Percentiles rank a stretch among this genome's conserved stretches.
These are phyloP conservation scores for Ascocoryne sarcoides DNA, from an alignment of 2,329 filamentous ascomycete genomes.

Conservation along the genomic window DNA sequence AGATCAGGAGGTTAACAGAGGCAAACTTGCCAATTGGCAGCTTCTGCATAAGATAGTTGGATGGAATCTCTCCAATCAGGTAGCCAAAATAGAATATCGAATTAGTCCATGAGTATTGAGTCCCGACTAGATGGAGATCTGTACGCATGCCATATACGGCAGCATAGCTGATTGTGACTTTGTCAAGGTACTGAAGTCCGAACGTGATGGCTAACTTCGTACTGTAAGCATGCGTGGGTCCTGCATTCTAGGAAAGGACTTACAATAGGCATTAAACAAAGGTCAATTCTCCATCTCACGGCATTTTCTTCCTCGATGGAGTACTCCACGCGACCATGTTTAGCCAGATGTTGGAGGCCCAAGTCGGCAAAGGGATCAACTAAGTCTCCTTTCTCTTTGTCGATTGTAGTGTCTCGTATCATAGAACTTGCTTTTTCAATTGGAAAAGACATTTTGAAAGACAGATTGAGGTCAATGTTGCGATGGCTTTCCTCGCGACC, in stretches of 20 bases:
- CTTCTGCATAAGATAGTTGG: conserved; percentile 42
- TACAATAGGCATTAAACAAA: background rate
- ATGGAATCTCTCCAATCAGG: conserved; percentile 39
- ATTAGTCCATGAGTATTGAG: conserved; percentile 41
- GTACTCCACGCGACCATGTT: background rate
- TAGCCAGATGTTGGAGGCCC: background rate
- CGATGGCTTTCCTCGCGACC: too few relatives aligned
- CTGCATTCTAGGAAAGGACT: background rate
- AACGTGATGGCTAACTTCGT: background rate
- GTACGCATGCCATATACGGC: conserved; percentile 38
- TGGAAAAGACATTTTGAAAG: background rate
- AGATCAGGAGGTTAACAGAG: conserved; percentile 10
- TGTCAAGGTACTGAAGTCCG: conserved; percentile 39
- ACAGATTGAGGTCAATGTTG: too few relatives aligned
- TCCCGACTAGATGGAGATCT: conserved; percentile 36
- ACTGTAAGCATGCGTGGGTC: background rate
- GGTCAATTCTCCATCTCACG: background rate
- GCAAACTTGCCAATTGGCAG: conserved; percentile 43
- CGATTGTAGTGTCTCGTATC: background rate
- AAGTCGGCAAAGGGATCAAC: background rate
- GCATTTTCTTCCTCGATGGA: background rate
- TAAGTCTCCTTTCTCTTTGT: background rate
- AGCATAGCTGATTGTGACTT: conserved; percentile 42
- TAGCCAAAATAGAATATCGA: conserved; percentile 39
- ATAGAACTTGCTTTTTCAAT: background rate